Evolutionary conservation across 805 yeast genomes (phyloP).

Genomic region (Lipomyces sp.): DNA sequence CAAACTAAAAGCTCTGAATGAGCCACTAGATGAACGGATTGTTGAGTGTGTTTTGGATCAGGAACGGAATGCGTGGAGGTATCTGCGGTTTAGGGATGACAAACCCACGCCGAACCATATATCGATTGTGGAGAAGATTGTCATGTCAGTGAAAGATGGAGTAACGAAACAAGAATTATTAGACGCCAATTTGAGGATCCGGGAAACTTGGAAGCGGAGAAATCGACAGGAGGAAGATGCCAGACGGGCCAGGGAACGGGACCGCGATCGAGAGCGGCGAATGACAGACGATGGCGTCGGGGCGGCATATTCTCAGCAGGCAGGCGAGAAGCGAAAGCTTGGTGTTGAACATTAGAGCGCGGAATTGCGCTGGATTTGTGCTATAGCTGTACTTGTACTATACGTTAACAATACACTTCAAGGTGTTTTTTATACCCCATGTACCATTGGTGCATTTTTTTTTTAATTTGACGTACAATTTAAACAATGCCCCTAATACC

Average conservation of each 20-base stretch:
- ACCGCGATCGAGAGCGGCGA: slow-evolving; percentile 25
- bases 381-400: neutral
- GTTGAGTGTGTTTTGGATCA: slow-evolving; percentile 79
- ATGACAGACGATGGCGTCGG: slow-evolving; percentile 10
- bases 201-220: slow-evolving; percentile 66
- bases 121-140: slow-evolving; percentile 77
- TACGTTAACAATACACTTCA: neutral
- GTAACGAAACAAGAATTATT: slow-evolving; percentile 79
- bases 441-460: no score
- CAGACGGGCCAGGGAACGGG: slow-evolving; percentile 30
- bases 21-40: slow-evolving; percentile 87
- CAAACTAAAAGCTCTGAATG: slow-evolving; percentile 64
- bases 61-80: slow-evolving; percentile 72
- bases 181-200: slow-evolving; percentile 60
- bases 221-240: slow-evolving; percentile 41
- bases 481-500: slow-evolving; percentile 7
- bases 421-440: neutral
- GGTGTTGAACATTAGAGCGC: neutral
- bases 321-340: slow-evolving; percentile 31
- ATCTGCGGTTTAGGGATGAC: slow-evolving; percentile 91
- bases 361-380: neutral
- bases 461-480: neutral
- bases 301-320: slow-evolving; percentile 5
- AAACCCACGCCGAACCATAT: slow-evolving; percentile 85
- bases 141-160: slow-evolving; percentile 83